Evolutionary conservation across 768 basidiomycete genomes (phyloP), one percentile per base, ranked within the genome.

Genomic region (Macrolepiota dolichaula): DNA sequence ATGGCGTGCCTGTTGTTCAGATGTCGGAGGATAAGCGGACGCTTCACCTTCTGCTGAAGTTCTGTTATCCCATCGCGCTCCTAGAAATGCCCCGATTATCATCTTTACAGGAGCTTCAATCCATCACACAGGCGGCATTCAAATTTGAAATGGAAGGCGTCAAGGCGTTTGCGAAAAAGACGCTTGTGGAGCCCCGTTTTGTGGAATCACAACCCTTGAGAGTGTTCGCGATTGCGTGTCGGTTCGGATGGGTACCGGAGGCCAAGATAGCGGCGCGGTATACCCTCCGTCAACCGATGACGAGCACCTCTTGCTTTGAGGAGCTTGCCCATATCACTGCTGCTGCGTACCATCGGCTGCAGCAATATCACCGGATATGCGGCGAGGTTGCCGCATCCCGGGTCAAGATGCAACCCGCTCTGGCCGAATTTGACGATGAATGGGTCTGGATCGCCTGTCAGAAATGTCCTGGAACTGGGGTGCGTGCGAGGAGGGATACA

Each of bases 101-200:
- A 29, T 75, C 72, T 32, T 63, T 81, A 17, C 73, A 76, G 47
- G 73, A 78, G 27, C 72, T 83, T 44, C 76, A 76, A 68, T 68
- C 69, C 17, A 77, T 79, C 62, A 71, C 76, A 46, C 76, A 78
- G 50, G 77, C 81, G 2, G 83, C 78, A 2, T 71, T 74, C 64
- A 84, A 82, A 68, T 83, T 79, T 67, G 79, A 81, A 52, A 81
- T 84, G 78, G 76, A 77, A 59, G 75, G 74, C 17, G 69, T 82
- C 4, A 71, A 77, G 59, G 71, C 70, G 47, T 64, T 72, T 62
- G 47, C 76, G 36, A 65, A 66, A 55, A 61, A 61, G 17, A 66
- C 72, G 29, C 70, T 79, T 36, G 49, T 74, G 9, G 64, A 69
- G 9, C 70, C 72, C 12, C 73, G 71, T 15, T 77, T 77, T 59